Base-by-base conservation (phyloP, 1,139 yeast species). In the Arxiozyma telluris region DNA sequence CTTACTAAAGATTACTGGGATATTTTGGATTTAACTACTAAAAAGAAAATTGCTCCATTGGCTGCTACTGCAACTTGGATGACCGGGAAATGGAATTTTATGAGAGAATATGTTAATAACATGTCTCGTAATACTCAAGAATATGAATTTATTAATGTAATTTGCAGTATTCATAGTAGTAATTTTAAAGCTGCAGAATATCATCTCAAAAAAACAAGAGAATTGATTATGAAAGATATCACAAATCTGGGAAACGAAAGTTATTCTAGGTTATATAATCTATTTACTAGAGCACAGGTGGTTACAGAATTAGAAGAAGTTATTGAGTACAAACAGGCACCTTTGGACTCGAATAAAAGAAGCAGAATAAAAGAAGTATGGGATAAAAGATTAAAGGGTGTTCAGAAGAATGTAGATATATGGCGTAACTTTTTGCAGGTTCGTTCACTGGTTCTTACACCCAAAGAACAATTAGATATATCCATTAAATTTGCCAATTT, bases 21-120 rank as follows among this genome's bases (percentile, higher is more conserved):
- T 34, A 76, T 76, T 47, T 81, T 96, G 0, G 75, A 87, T 3
- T 78, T 82, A 50, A 96, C 88, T 30, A 82, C 82, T 50, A 80
- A 84, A 63, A 75, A 96, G 57, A 81, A 84, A n/a, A 91, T 94
- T 60, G 98, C 98, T 1, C 98, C 98, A 0, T 73, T 94, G 53
- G 98, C 98, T 0, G 98, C 98, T 0, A 98, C 98, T 2, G 98
- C 98, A 0, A 89, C 98, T 0, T 93, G 98, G 98, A 98, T 98
- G n/a, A 75, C 93, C 50, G 93, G 93, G 1, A 94, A 89, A 67
- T 94, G 98, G 98, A 97, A 90, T 63, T 78, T 89, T 64, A 91
- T 94, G 93, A 97, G 89, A 65, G 80, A 87, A 11, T 94, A 91
- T 64, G 90, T 91, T 55, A 76, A 82, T 57, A 96, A 87, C 0